Conservation (phyloP, 192 early-diverging fungal species). For the Gamsiella multidivaricata region DNA sequence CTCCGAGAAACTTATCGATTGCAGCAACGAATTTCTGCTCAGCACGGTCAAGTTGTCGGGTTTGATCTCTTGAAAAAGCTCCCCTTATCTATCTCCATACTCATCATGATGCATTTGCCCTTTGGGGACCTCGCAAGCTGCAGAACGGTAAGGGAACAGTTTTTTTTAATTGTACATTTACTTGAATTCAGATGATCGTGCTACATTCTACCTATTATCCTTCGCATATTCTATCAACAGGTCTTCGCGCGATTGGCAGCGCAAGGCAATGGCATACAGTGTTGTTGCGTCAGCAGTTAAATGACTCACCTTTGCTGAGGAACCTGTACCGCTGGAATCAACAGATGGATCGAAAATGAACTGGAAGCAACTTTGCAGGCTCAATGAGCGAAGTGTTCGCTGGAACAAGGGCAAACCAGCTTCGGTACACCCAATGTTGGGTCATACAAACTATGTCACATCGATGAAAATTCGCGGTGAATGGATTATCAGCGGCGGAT, state of each 20-base stretch:
- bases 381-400: slow-evolving; percentile 25
- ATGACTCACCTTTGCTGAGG: slow-evolving; percentile 10
- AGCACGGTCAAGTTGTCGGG: slow-evolving; percentile 21
- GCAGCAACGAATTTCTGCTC: slow-evolving; percentile 18
- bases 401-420: slow-evolving; percentile 24
- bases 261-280: slow-evolving; percentile 6
- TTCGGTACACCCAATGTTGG: slow-evolving; percentile 17
- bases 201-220: background rate
- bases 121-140: slow-evolving; percentile 38
- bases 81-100: slow-evolving; percentile 1
- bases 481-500: slow-evolving; percentile 50
- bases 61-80: slow-evolving; percentile 35
- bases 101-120: slow-evolving; percentile 12
- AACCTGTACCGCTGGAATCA: slow-evolving; percentile 1
- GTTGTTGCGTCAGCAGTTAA: slow-evolving; percentile 11
- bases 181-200: background rate
- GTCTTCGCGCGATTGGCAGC: slow-evolving; percentile 32
- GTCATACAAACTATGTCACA: slow-evolving; percentile 43
- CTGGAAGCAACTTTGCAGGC: slow-evolving; percentile 45
- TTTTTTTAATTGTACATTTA: background rate
- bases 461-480: slow-evolving; percentile 27
- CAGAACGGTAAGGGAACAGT: slow-evolving; percentile 16
- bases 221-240: background rate
- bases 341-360: slow-evolving; percentile 13
- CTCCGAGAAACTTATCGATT: slow-evolving; percentile 26